A percentile compares a stretch with the other conserved stretches of the same genome.
phyloP scores from a whole-genome alignment of 345 rosid species.

The rapeseed (Brassica napus) region DNA sequence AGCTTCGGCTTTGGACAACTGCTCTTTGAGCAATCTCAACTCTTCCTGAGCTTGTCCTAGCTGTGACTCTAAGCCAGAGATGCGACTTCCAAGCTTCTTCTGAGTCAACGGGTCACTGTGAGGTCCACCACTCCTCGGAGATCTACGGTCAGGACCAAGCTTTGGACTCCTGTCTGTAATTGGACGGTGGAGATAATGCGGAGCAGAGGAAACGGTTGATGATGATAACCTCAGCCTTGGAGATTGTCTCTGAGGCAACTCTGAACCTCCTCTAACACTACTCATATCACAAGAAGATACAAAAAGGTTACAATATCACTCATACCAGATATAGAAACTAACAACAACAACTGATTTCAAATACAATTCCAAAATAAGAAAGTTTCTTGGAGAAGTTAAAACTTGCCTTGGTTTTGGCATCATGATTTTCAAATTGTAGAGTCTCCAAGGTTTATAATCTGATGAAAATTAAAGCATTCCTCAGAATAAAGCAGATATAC shows the following conservation, averaged over 20 bases:
- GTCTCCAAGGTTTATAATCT: conserved; percentile 35
- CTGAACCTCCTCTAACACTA: conserved; percentile 44
- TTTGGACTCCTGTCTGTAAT: conserved; percentile 60
- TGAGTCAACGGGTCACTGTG: conserved; percentile 56
- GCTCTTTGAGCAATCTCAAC: conserved; percentile 72
- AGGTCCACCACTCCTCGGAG: conserved; percentile 62
- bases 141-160: conserved; percentile 58
- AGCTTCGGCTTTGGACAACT: conserved; percentile 70
- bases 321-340: conserved; percentile 11
- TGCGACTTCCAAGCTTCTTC: conserved; percentile 80
- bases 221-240: conserved; percentile 59
- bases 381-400: not conserved
- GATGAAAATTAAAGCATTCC: conserved; percentile 15
- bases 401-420: conserved; percentile 80
- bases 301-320: not conserved
- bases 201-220: conserved; percentile 48
- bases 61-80: conserved; percentile 82
- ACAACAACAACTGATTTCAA: not conserved
- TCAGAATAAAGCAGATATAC: not conserved
- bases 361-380: not conserved
- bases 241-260: conserved; percentile 71
- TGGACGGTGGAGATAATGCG: conserved; percentile 53
- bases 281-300: not conserved
- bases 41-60: conserved; percentile 84
- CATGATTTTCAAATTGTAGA: conserved; percentile 11